Evolutionary conservation across 2,329 filamentous ascomycete genomes (phyloP), one percentile per base, ranked within the genome.

Genomic region (Fusarium sp.): DNA sequence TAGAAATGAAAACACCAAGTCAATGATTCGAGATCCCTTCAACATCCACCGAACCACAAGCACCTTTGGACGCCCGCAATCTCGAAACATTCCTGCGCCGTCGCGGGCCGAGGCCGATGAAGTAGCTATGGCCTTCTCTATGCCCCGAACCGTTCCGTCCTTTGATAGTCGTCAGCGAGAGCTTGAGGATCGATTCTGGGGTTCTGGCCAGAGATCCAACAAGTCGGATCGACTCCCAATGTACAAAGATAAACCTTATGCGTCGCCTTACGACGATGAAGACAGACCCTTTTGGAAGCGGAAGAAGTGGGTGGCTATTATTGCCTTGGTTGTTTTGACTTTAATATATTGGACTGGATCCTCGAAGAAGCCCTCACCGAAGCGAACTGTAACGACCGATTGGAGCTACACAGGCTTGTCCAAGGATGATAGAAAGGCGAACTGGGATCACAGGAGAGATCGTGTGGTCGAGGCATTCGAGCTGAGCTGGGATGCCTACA

Each of bases 221-320:
- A 79, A 77, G 64, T 77, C 81, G 68, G 74, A 74, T 69, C 78
- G 73, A 66, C 85, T 99, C 72, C 96, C 96, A 51, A 95, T 98
- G 93, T 99, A 99, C 86, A 99, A 99, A 84, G 96, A 99, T 84
- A 99, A 99, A 82, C 96, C 96, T n/a, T 96, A 94, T 80, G 88
- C 87, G 57, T 87, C 89, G 48, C 84, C 87, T 39, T 89, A 69
- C 86, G 89, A 75, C 33, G 67, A 89, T 89, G 66, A 77, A 86
- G 63, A 87, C 70, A 86, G 87, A 58, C 87, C 90, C 39, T 83
- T 90, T 76, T 91, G 90, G 84, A 89, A 88, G 81, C 88, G 89
- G 78, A 94, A 92, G 84, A 86, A 92, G 67, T 69, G 90, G 35
- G 75, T 91, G 28, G 86, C 83, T 5, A 80, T 89, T 48, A 71